Percentiles rank a stretch among this genome's conserved stretches.
Conservation (phyloP, 306 rosid species). For the Medicago ruthenica region DNA sequence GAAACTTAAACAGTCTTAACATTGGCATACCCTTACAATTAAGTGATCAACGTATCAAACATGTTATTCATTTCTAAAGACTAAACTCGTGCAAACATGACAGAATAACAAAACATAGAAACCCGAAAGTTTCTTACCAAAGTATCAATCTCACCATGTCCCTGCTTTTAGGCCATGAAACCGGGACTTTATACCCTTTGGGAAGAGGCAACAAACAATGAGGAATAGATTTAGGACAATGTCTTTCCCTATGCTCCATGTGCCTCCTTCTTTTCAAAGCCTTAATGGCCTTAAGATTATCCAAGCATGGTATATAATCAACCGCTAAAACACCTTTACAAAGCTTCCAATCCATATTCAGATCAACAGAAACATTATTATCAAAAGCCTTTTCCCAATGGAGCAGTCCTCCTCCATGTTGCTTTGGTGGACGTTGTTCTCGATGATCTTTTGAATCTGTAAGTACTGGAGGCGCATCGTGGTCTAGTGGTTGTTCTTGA, state of each 20-base stretch:
- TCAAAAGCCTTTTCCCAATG: conserved; percentile 14
- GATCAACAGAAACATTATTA: conserved; percentile 15
- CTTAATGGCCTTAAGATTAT: conserved; percentile 74
- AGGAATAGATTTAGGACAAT: conserved; percentile 66
- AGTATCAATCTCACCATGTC: conserved; percentile 97
- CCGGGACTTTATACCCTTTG: conserved; percentile 64
- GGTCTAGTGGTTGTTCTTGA: not conserved
- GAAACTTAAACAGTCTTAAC: not conserved
- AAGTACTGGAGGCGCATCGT: conserved; percentile 1
- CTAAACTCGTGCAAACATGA: not conserved
- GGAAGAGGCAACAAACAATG: conserved; percentile 81
- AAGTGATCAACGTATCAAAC: not conserved
- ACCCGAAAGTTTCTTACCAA: conserved; percentile 57
- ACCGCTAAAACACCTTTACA: conserved; percentile 55
- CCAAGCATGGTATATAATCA: conserved; percentile 90
- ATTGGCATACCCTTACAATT: not conserved
- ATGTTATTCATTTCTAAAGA: not conserved
- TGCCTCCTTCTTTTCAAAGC: conserved; percentile 74
- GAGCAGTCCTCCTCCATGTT: conserved; percentile 19
- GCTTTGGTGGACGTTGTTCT: conserved; percentile 1
- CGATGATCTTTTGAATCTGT: not conserved
- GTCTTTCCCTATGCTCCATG: conserved; percentile 96
- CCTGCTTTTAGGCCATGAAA: conserved; percentile 96
- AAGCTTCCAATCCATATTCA: conserved; percentile 57
- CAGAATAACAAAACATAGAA: conserved; percentile 26